Base-by-base conservation (phyloP, 1,284 basidiomycete species). In the Taiwanofungus camphoratus region DNA sequence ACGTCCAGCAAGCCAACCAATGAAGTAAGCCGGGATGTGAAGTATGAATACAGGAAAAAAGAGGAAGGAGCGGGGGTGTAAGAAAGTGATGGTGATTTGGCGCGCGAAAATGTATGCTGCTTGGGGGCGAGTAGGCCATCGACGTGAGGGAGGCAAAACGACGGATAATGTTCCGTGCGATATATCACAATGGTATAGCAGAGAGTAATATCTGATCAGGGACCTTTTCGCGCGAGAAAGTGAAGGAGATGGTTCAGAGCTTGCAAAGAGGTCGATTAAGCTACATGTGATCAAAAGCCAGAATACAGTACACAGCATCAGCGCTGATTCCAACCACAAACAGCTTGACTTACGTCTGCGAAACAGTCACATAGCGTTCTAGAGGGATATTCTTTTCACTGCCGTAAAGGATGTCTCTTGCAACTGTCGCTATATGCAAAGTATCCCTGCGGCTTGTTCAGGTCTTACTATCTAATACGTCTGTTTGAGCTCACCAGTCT, bases 41-140 rank as follows among this genome's bases (percentile, higher is more conserved):
- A 90, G 79, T 41, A 82, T 62, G 63, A 95, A 96, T 30, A 86
- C 79, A 0, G 92, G 92, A 19, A 94, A 94, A 66, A 94, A 86
- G 2, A 90, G 87, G 20, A 94, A 75, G 11, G 26, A 8, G 15
- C 80, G 79, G 31, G 85, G 63, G 18, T 88, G 61, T 37, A 95
- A 74, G 40, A 89, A 66, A 26, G 77, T 70, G 13, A 90, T 66
- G 4, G 88, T 85, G 36, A 77, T 71, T 46, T 94, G 69, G 13
- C 90, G 83, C 27, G 82, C 76, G 5, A 92, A 88, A 11, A 90
- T 67, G 4, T 83, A 72, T 20, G 80, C 71, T 9, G 78, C 72
- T 3, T 67, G 71, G 85, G 85, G 53, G 87, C 85, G 51, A 89
- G 72, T 2, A 73, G 77, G 41, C 15, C 16, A 13, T 21, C 16